Evolutionary conservation across 225 moss, liverwort and hornwort species (phyloP).

Genomic region (Pleurozium schreberi): DNA sequence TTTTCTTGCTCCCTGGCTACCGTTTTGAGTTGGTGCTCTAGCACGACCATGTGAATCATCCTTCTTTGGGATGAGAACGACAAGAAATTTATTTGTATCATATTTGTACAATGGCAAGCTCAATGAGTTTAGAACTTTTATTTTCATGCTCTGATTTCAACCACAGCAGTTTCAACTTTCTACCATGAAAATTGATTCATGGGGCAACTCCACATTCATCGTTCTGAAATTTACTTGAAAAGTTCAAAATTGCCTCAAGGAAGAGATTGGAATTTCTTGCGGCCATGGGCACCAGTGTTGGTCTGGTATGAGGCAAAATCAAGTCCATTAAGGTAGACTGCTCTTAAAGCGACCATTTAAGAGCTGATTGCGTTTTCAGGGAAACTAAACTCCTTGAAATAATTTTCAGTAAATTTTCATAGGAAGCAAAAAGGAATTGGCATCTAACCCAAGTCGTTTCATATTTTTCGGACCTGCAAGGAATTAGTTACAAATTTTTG

Average conservation of each 20-base stretch:
- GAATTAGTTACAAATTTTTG: too few species aligned
- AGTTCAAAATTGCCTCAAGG: too few species aligned
- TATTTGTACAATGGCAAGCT: neutral
- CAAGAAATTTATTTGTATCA: neutral
- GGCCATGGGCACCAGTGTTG: too few species aligned
- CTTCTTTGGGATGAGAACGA: neutral
- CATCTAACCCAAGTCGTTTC: too few species aligned
- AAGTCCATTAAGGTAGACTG: too few species aligned
- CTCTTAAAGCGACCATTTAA: too few species aligned
- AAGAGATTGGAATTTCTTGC: neutral
- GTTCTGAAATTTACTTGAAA: neutral
- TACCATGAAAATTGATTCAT: neutral
- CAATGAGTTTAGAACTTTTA: neutral
- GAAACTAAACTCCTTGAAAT: too few species aligned
- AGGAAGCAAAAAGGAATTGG: too few species aligned
- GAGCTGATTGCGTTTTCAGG: too few species aligned
- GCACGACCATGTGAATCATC: neutral
- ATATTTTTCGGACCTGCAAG: too few species aligned
- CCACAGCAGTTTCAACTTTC: neutral
- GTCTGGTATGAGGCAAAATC: too few species aligned
- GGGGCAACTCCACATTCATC: neutral
- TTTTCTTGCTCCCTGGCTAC: neutral
- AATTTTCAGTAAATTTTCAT: too few species aligned
- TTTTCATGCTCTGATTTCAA: neutral
- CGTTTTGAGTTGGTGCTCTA: neutral